Evolutionary conservation across 2,329 filamentous ascomycete species (phyloP), one percentile per base, ranked within the genome.

Genomic region (Cladophialophora yegresii): DNA sequence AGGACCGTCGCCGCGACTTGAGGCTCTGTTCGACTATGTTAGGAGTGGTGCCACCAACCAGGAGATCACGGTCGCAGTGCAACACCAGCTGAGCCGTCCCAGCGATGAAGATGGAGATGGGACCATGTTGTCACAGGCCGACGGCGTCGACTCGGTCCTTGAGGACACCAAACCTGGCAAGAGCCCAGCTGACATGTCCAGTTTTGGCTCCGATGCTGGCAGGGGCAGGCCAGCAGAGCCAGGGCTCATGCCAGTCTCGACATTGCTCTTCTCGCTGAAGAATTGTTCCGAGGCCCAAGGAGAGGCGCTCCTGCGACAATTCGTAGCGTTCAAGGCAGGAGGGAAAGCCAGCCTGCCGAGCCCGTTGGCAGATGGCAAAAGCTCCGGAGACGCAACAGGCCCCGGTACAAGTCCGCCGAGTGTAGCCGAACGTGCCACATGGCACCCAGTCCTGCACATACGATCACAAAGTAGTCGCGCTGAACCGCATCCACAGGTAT

Each of bases 361-460:
- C 16, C 62, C 32, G 47, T 53, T 58, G n/a, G 10, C 57, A 1
- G 56, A 33, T 13, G 49, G 12, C 26, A 61, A 36, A 50, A 64
- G 26, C 32, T 28, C 32, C 4, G 45, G 22, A n/a, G 58, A 66
- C 4, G 49, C 26, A 28, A 20, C 32, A 16, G 13, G n/a, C 13
- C 23, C 51, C 4, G 33, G 23, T 7, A 23, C 22, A 9, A 28
- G 5, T 23, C 47, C n/a, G 12, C 47, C 54, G 4, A 55, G 47
- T 30, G 49, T 56, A 45, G 40, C 20, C 9, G 63, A 66, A 43
- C 63, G 66, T 10, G 61, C 63, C n/a, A 28, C 12, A 22, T 67
- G 66, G 66, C 66, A 67, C 32, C 63, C 66, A 22, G 66, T 61
- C 3, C 50, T 67, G 16, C 66, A 64, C 30, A 16, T 64, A 43